Conservation (phyloP, 139 green algal species). For the Volvox africanus region DNA sequence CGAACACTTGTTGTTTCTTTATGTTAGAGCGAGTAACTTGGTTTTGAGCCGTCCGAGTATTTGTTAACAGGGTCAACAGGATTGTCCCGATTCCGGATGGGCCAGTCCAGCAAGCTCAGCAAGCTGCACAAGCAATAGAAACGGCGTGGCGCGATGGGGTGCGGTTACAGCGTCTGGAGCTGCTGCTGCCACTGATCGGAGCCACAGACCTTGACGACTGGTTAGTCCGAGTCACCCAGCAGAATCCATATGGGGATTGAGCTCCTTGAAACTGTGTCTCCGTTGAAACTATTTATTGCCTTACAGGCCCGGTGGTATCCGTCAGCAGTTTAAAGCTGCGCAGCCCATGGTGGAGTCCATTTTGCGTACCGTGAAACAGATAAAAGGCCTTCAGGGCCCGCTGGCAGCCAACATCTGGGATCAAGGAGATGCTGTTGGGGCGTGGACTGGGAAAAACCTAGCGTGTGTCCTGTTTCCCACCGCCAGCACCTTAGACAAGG, state of each 20-base stretch:
- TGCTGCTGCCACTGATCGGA: slow-evolving; percentile 91
- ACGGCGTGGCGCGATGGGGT: slow-evolving; percentile 75
- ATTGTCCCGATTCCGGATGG: slow-evolving; percentile 41
- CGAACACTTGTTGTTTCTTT: neutral
- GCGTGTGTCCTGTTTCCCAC: slow-evolving; percentile 87
- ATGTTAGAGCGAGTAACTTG: neutral
- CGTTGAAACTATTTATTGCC: neutral
- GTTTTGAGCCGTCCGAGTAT: neutral
- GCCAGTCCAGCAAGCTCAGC: slow-evolving; percentile 67
- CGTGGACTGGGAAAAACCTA: slow-evolving; percentile 75
- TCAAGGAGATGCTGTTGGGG: slow-evolving; percentile 85
- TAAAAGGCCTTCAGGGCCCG: slow-evolving; percentile 55
- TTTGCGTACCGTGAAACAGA: slow-evolving; percentile 75
- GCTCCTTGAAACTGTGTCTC: no score
- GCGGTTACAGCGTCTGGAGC: slow-evolving; percentile 78
- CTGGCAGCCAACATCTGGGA: slow-evolving; percentile 78
- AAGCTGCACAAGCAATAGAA: slow-evolving; percentile 72
- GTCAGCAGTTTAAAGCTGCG: slow-evolving; percentile 91
- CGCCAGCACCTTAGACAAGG: slow-evolving; percentile 66
- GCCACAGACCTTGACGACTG: slow-evolving; percentile 95
- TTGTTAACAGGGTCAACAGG: neutral
- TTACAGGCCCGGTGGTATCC: slow-evolving; percentile 83
- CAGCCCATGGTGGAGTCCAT: slow-evolving; percentile 82
- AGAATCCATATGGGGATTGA: neutral
- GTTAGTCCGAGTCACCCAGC: slow-evolving; percentile 44